Conservation (phyloP, 2,329 filamentous ascomycete species). For the Cephalotrichum gorgonifer region DNA sequence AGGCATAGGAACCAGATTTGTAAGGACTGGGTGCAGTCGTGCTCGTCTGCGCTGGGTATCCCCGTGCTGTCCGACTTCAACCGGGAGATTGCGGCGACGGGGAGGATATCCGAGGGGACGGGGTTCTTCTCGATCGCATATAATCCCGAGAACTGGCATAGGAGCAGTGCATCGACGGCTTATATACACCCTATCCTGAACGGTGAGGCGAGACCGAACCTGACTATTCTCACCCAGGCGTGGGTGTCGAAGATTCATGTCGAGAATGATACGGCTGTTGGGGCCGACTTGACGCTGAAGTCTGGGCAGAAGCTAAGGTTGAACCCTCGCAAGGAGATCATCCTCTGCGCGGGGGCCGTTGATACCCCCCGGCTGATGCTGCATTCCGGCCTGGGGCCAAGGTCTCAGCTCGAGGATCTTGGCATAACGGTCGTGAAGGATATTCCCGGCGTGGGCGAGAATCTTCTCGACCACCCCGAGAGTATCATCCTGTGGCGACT, state of each 20-base stretch:
- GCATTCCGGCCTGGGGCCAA: constrained; percentile 46
- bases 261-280: constrained; percentile 57
- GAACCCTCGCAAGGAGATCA: constrained; percentile 61
- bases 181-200: constrained; percentile 88
- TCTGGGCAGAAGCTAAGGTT: constrained; percentile 44
- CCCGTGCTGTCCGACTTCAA: constrained; percentile 82
- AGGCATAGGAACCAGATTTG: constrained; percentile 65
- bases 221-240: constrained; percentile 78
- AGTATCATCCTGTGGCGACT: constrained; percentile 64
- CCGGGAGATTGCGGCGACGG: constrained; percentile 64
- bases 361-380: constrained; percentile 64
- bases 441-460: constrained; percentile 49
- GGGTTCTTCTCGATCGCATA: constrained; percentile 89
- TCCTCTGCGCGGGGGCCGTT: constrained; percentile 70
- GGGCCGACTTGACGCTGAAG: constrained; percentile 55
- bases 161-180: constrained; percentile 79
- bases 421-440: constrained; percentile 46
- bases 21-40: constrained; percentile 79
- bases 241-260: constrained; percentile 80
- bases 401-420: constrained; percentile 39
- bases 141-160: constrained; percentile 77
- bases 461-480: constrained; percentile 52
- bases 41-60: constrained; percentile 68
- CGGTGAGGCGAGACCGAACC: constrained; percentile 71
- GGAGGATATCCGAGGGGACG: constrained; percentile 63